Conservation (phyloP, 2,329 filamentous ascomycete species). For the Didymella pomorum region DNA sequence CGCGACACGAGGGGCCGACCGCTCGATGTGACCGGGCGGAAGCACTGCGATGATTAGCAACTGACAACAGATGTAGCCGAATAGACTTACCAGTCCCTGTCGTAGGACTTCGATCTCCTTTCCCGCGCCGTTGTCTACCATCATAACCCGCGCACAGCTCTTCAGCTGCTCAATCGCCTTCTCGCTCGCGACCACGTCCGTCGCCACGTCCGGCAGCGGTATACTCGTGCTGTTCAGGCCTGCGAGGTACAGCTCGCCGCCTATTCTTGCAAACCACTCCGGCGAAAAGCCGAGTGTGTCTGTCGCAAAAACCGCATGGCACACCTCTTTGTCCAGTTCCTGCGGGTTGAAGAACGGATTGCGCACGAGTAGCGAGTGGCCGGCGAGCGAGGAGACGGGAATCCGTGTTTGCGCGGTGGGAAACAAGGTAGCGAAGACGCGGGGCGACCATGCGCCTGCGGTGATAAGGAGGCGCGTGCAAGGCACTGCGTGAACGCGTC, state of each 20-base stretch:
- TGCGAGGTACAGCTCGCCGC: constrained; percentile 75
- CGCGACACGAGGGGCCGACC: constrained; percentile 70
- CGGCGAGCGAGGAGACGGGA: constrained; percentile 69
- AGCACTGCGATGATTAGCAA: constrained; percentile 58
- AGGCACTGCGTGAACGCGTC: constrained; percentile 55
- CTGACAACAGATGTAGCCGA: not conserved
- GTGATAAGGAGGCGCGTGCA: constrained; percentile 72
- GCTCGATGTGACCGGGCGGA: constrained; percentile 71
- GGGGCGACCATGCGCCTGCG: constrained; percentile 74
- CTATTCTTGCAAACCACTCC: constrained; percentile 73
- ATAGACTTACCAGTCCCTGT: constrained; percentile 60
- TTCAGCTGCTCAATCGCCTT: constrained; percentile 61
- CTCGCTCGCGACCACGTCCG: constrained; percentile 58
- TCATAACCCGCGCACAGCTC: constrained; percentile 58
- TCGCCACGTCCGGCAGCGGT: constrained; percentile 66
- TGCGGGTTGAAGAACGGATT: constrained; percentile 62
- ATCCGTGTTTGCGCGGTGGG: constrained; percentile 61
- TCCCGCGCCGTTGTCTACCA: constrained; percentile 52
- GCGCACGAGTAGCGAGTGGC: constrained; percentile 74
- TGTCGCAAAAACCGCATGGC: constrained; percentile 74
- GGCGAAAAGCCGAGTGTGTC: constrained; percentile 68
- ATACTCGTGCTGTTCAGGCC: constrained; percentile 71
- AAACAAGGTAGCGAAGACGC: constrained; percentile 72
- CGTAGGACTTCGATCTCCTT: constrained; percentile 69
- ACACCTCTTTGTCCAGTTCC: constrained; percentile 57